Conservation (phyloP, 345 rosid species). For the Melaleuca alternifolia region DNA sequence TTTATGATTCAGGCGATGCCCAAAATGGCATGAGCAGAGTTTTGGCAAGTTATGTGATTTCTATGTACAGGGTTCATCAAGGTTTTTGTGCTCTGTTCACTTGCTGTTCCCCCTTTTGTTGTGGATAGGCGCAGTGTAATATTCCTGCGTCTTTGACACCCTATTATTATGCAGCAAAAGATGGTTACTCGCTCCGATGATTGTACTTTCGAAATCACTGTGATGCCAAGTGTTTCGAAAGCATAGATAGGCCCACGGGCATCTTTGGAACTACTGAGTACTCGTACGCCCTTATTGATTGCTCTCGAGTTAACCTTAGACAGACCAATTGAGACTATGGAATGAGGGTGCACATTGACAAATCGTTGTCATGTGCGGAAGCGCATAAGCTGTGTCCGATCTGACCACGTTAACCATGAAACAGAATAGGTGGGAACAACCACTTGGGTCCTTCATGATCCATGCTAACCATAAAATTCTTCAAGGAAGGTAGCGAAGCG, state of each 20-base stretch:
- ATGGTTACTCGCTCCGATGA: not conserved
- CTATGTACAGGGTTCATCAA: not conserved
- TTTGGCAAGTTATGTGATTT: not conserved
- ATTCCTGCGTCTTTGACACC: not conserved
- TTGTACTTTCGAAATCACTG: not conserved
- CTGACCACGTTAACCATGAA: not conserved
- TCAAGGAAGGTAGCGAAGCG: not conserved
- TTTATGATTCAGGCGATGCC: not conserved
- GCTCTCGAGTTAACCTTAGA: not conserved
- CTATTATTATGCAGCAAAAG: not conserved
- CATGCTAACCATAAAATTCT: not conserved
- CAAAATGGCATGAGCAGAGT: not conserved
- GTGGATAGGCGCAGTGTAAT: not conserved
- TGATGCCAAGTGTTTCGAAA: not conserved
- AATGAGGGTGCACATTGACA: not conserved
- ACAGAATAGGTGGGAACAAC: not conserved
- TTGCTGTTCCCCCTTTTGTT: not conserved
- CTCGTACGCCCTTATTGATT: not conserved
- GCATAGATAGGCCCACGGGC: not conserved
- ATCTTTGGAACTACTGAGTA: not conserved
- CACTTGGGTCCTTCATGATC: not conserved
- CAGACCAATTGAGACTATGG: not conserved
- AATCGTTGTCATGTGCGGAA: not conserved
- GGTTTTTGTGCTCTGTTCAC: not conserved
- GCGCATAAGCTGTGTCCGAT: not conserved